Percentiles rank a stretch among this genome's conserved stretches.
phyloP scores from a whole-genome alignment of 169 alveolate species.

The Cryptosporidium viatorum region DNA sequence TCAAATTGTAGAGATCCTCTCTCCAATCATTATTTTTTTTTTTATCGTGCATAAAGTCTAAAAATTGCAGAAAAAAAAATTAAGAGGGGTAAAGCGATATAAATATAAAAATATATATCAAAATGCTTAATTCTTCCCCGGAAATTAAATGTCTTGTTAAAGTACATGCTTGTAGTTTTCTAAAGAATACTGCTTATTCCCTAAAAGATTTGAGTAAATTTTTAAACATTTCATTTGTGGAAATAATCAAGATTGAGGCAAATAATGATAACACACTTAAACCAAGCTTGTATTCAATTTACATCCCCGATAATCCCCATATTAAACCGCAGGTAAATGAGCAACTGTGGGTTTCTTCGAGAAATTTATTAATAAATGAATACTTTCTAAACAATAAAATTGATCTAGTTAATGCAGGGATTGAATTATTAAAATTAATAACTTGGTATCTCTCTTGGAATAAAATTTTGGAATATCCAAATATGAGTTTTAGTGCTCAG shows the following conservation, averaged over 20 bases:
- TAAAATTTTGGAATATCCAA: constrained; percentile 13
- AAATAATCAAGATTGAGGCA: not conserved
- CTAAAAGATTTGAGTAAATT: not conserved
- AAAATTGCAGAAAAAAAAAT: not conserved
- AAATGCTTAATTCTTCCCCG: constrained; percentile 25
- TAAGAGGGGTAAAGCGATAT: constrained; percentile 8
- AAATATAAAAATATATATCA: not conserved
- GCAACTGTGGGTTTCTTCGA: constrained; percentile 63
- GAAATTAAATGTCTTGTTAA: constrained; percentile 33
- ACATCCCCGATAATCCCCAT: constrained; percentile 54
- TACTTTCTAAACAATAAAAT: not conserved
- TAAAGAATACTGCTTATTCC: not conserved
- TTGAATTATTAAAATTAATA: constrained; percentile 17
- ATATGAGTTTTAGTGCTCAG: not conserved
- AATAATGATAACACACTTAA: not conserved
- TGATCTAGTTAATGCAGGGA: constrained; percentile 8
- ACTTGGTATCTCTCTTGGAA: constrained; percentile 69
- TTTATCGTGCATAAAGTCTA: constrained; percentile 34
- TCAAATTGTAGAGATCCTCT: constrained; percentile 37
- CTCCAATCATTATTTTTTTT: constrained; percentile 65
- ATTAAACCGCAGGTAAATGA: constrained; percentile 39
- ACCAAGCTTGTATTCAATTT: constrained; percentile 14
- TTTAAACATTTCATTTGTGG: constrained; percentile 14
- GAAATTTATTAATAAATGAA: not conserved
- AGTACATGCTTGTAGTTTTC: constrained; percentile 43